phyloP scores from a whole-genome alignment of 768 basidiomycete species.

The Termitomyces sp. region DNA sequence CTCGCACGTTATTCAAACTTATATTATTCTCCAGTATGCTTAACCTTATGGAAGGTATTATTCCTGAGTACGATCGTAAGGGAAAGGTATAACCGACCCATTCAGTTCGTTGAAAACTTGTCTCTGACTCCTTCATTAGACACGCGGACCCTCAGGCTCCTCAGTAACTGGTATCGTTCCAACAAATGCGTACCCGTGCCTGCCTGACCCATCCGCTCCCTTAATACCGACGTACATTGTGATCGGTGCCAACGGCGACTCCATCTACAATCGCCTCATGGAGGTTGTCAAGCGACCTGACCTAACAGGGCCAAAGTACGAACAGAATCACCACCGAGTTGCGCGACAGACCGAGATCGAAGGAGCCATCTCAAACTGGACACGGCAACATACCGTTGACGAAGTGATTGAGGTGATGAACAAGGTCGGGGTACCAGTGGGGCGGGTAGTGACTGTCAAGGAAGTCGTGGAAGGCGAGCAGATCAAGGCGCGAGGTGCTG shows the following conservation, averaged over 20 bases:
- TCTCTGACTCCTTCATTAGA: conserved; percentile 30
- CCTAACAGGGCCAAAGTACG: conserved; percentile 53
- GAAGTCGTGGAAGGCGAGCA: conserved; percentile 64
- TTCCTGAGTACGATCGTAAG: conserved; percentile 74
- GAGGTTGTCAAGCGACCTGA: conserved; percentile 54
- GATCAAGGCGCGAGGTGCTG: conserved; percentile 48
- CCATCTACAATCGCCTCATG: conserved; percentile 70
- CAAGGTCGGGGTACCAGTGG: conserved; percentile 58
- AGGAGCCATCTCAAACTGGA: conserved; percentile 61
- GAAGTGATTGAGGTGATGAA: conserved; percentile 53
- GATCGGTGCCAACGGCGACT: conserved; percentile 72
- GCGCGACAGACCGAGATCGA: conserved; percentile 65
- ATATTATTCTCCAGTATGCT: conserved; percentile 50
- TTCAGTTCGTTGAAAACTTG: neutral
- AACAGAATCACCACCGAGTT: conserved; percentile 62
- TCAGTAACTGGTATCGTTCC: conserved; percentile 76
- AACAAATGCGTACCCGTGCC: conserved; percentile 72
- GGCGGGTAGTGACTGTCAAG: conserved; percentile 59
- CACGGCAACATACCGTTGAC: conserved; percentile 43
- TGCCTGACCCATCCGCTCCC: conserved; percentile 42
- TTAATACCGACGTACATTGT: conserved; percentile 54
- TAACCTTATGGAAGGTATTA: conserved; percentile 75
- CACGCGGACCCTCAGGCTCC: conserved; percentile 71
- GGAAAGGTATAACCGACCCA: conserved; percentile 44
- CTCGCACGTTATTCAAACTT: neutral